phyloP scores from a whole-genome alignment of 176 grass and related monocot genomes.

The Dendrocalamus sinicus region DNA sequence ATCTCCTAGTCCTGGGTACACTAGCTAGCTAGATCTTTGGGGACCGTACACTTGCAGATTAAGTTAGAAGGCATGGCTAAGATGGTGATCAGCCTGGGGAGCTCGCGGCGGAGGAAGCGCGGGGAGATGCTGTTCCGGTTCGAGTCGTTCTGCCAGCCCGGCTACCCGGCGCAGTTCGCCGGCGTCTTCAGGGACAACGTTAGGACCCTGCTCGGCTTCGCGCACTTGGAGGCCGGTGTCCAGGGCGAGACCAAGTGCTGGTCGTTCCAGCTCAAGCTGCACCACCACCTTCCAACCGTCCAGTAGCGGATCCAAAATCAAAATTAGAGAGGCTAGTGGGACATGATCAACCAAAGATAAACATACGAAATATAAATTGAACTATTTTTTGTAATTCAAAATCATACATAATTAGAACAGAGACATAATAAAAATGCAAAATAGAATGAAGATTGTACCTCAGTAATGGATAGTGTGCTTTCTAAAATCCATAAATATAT shows the following conservation, averaged over 20 bases:
- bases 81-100: slow-evolving; percentile 63
- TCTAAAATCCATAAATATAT: no score
- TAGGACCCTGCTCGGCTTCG: slow-evolving; percentile 58
- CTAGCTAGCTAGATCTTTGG: background rate
- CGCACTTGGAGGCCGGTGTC: slow-evolving; percentile 63
- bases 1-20: background rate
- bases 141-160: slow-evolving; percentile 79
- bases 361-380: no score
- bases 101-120: slow-evolving; percentile 72
- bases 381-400: no score
- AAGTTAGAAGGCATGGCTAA: slow-evolving; percentile 45
- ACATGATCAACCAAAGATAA: no score
- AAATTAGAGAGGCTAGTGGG: no score
- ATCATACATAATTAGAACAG: no score
- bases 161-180: slow-evolving; percentile 66
- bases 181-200: slow-evolving; percentile 78
- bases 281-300: slow-evolving; percentile 63
- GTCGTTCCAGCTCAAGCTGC: slow-evolving; percentile 84
- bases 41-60: no score
- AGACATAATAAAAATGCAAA: no score
- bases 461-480: no score
- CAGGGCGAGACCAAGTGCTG: slow-evolving; percentile 67
- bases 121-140: slow-evolving; percentile 72
- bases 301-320: no score
- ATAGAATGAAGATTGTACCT: no score